Percentiles rank a stretch among this genome's conserved stretches.
Evolutionary conservation across 176 grass and related monocot genomes (phyloP).

Genomic region (Carex parvula): DNA sequence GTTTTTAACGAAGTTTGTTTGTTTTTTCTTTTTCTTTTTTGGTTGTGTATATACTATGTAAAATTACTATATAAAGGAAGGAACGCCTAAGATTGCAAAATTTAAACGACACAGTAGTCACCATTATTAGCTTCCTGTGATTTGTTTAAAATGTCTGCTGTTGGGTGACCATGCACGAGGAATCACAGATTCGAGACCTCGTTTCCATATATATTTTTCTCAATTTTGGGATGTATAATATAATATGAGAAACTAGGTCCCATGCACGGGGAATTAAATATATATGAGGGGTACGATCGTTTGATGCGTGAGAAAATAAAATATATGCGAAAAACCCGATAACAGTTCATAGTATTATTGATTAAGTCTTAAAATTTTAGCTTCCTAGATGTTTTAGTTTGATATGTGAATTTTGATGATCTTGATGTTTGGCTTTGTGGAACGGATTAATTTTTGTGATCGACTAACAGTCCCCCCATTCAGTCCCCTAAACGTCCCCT

Average conservation of each 20-base stretch:
- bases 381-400: not conserved
- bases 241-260: not conserved
- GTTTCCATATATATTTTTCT: not conserved
- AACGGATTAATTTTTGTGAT: not conserved
- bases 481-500: too few species aligned
- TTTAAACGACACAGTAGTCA: not conserved
- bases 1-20: not conserved
- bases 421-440: not conserved
- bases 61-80: not conserved
- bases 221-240: not conserved
- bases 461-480: too few species aligned
- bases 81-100: not conserved
- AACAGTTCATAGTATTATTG: too few species aligned
- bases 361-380: not conserved
- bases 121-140: conserved; percentile 17
- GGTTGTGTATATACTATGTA: not conserved
- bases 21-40: not conserved
- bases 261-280: not conserved
- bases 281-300: not conserved
- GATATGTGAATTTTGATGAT: not conserved
- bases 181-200: conserved; percentile 12
- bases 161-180: conserved; percentile 27
- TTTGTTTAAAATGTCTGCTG: conserved; percentile 15
- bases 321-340: not conserved
- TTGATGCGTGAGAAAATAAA: not conserved